phyloP scores from a whole-genome alignment of 2,329 filamentous ascomycete genomes.

The Trichophyton simii region DNA sequence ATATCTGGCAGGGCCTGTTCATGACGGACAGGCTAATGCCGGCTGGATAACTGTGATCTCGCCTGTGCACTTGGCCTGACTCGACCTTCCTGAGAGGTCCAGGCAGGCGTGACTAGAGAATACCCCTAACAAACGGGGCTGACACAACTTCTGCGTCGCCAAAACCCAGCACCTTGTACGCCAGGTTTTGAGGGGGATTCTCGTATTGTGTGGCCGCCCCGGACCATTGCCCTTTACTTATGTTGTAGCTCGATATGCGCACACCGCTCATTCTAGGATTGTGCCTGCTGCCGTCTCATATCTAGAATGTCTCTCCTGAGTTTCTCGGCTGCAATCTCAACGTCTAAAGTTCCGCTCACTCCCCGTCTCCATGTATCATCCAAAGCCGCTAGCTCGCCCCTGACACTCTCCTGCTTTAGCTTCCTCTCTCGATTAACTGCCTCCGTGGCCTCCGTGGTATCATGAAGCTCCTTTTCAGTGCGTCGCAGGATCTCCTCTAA shows the following conservation, averaged over 20 bases:
- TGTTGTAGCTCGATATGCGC: not conserved
- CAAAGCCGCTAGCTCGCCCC: constrained; percentile 58
- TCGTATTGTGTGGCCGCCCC: not conserved
- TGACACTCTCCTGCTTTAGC: constrained; percentile 55
- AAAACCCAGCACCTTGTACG: not conserved
- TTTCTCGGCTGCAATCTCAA: constrained; percentile 68
- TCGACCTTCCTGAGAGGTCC: not conserved
- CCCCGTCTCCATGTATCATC: constrained; percentile 70
- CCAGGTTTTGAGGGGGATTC: not conserved
- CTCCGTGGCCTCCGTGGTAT: constrained; percentile 57
- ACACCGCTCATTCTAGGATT: not conserved
- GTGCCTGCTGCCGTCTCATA: constrained; percentile 36
- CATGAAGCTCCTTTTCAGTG: constrained; percentile 63
- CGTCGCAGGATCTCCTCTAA: constrained; percentile 57
- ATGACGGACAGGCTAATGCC: not conserved
- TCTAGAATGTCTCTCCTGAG: constrained; percentile 56
- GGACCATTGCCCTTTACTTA: not conserved
- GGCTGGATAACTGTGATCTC: not conserved
- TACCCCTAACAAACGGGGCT: not conserved
- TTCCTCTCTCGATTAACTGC: constrained; percentile 58
- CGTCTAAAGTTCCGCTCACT: constrained; percentile 69
- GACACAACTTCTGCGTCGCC: not conserved
- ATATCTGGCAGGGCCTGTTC: not conserved
- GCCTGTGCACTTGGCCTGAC: not conserved
- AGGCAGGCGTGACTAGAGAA: not conserved